A percentile compares a stretch with the other conserved stretches of the same genome.
These are phyloP conservation scores for Lecanicillium sp. DNA, from an alignment of 2,329 filamentous ascomycete species.

Conservation along the genomic window DNA sequence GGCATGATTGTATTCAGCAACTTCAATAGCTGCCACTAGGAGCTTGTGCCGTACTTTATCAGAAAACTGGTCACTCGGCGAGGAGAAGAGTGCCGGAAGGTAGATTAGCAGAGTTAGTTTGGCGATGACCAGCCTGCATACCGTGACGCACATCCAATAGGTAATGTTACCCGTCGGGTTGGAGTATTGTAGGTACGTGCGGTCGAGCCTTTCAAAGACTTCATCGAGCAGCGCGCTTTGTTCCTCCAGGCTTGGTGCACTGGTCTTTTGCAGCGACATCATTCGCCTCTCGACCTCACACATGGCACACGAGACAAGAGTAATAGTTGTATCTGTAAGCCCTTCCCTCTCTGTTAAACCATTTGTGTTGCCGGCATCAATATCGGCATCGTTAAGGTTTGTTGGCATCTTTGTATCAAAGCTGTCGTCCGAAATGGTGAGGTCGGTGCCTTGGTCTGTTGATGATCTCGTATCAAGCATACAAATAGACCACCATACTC, in stretches of 20 bases:
- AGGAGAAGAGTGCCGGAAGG: conserved; percentile 39
- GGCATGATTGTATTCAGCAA: conserved; percentile 47
- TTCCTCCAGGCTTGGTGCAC: conserved; percentile 25
- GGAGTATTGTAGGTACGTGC: conserved; percentile 32
- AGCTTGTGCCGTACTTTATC: conserved; percentile 33
- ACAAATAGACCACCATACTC: conserved; percentile 54
- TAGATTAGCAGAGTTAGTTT: conserved; percentile 48
- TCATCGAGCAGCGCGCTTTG: conserved; percentile 35
- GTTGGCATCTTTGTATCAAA: conserved; percentile 47
- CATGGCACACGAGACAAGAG: conserved; percentile 28
- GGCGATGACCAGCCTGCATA: conserved; percentile 38
- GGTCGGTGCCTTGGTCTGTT: conserved; percentile 48
- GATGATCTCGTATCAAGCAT: conserved; percentile 52
- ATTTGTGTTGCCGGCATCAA: conserved; percentile 36
- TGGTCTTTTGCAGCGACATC: conserved; percentile 21
- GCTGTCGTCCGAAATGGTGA: conserved; percentile 34
- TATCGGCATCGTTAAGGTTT: conserved; percentile 49
- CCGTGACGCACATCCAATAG: conserved; percentile 28
- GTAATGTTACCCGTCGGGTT: conserved; percentile 20
- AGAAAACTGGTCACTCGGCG: conserved; percentile 25
- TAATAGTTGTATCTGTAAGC: conserved; percentile 43
- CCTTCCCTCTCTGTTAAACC: conserved; percentile 39
- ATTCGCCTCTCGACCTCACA: conserved; percentile 27
- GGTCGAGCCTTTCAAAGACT: conserved; percentile 33
- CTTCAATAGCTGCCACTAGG: conserved; percentile 42